These are phyloP conservation scores for Fusarium tjaetaba DNA, from an alignment of 2,329 filamentous ascomycete genomes.

Conservation along the genomic window DNA sequence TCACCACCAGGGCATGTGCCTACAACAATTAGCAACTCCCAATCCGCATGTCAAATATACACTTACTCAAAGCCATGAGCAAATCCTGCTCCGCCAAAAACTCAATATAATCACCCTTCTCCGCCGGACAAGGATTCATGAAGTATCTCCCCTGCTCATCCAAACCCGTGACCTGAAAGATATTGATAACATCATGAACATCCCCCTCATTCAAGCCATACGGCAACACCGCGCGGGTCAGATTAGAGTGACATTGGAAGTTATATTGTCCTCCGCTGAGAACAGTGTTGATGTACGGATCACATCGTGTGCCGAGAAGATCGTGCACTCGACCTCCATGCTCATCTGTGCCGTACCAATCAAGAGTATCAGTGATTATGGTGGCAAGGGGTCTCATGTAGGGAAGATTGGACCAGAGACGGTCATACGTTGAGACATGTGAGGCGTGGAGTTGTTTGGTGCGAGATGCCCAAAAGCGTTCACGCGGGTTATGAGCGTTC, in stretches of 20 bases:
- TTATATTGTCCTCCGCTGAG: constrained; percentile 78
- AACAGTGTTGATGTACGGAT: constrained; percentile 83
- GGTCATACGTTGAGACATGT: constrained; percentile 76
- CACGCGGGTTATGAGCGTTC: constrained; percentile 79
- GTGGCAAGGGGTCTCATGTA: constrained; percentile 80
- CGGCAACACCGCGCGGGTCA: constrained; percentile 76
- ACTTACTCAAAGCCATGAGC: constrained; percentile 66
- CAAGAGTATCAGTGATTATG: constrained; percentile 73
- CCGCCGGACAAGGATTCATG: constrained; percentile 72
- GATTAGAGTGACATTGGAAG: constrained; percentile 86
- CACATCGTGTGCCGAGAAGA: constrained; percentile 82
- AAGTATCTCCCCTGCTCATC: constrained; percentile 79
- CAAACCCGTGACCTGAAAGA: constrained; percentile 86
- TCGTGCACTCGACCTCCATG: constrained; percentile 79
- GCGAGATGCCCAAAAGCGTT: constrained; percentile 83
- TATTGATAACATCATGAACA: constrained; percentile 85
- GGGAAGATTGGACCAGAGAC: constrained; percentile 81
- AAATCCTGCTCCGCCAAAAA: constrained; percentile 85
- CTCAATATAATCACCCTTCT: constrained; percentile 70
- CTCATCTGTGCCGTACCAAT: constrained; percentile 68
- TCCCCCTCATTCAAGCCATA: constrained; percentile 76
- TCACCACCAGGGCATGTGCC: constrained; percentile 83
- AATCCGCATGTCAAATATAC: rapidly evolving
- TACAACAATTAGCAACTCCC: constrained; percentile 38
- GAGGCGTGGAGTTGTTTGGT: constrained; percentile 82